Conservation (phyloP, 345 rosid genomes). For the Pistacia integerrima region DNA sequence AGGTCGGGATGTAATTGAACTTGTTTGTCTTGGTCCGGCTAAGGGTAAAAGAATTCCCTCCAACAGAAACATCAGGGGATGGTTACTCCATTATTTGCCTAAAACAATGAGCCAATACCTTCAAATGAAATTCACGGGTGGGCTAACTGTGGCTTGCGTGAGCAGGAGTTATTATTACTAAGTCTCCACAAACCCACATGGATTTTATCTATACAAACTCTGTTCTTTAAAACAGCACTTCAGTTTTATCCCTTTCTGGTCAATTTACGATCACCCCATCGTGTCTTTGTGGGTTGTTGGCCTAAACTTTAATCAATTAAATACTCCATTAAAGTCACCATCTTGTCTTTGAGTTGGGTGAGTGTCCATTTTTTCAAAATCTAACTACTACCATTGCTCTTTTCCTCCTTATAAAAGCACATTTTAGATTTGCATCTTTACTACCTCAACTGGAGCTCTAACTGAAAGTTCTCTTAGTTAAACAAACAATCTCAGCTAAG, state of each 20-base stretch:
- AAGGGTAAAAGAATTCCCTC: no score
- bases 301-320: not conserved
- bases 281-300: not conserved
- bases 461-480: not conserved
- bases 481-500: not conserved
- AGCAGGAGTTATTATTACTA: not conserved
- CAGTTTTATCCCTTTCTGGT: no score
- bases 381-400: not conserved
- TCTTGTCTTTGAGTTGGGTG: no score
- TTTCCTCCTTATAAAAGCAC: not conserved
- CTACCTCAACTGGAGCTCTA: not conserved
- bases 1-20: no score
- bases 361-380: not conserved
- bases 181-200: no score
- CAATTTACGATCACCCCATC: no score
- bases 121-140: not conserved
- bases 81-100: no score
- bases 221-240: no score
- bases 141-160: not conserved
- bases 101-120: no score
- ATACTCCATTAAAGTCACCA: not conserved
- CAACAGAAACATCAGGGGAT: not conserved
- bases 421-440: not conserved
- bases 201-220: no score
- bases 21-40: no score